Evolutionary conservation across 2,329 filamentous ascomycete species (phyloP).

Genomic region (Allantophomopsis lycopodina): DNA sequence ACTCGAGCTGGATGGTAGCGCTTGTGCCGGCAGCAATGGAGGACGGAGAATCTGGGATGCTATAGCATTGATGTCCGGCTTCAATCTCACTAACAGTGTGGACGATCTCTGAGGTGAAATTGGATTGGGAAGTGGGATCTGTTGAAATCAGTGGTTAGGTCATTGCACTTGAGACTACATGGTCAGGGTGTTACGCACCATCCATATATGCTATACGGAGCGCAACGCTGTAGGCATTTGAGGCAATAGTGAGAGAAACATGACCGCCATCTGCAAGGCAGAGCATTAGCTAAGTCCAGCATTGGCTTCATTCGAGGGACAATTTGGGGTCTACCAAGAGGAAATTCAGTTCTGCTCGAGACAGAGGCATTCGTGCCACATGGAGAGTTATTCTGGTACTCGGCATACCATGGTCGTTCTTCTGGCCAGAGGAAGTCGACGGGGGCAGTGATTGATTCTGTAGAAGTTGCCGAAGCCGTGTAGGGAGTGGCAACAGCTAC

Average conservation of each 20-base stretch:
- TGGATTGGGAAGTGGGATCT: conserved; percentile 12
- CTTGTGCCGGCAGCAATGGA: conserved; percentile 25
- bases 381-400: background rate
- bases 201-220: conserved; percentile 37
- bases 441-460: background rate
- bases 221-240: conserved; percentile 39
- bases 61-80: conserved; percentile 31
- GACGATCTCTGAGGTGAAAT: conserved; percentile 21
- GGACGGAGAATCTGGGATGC: conserved; percentile 20
- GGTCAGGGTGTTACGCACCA: conserved; percentile 20
- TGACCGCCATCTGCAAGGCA: conserved; percentile 34
- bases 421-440: background rate
- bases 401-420: background rate
- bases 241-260: conserved; percentile 39
- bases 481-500: too few relatives aligned
- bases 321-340: background rate
- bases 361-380: background rate
- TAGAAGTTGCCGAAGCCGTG: too few relatives aligned
- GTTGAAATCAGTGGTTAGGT: too few relatives aligned
- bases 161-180: too few relatives aligned
- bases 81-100: conserved; percentile 23
- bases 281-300: background rate
- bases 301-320: background rate
- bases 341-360: background rate
- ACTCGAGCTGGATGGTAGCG: conserved; percentile 34